phyloP scores from a whole-genome alignment of 2,329 filamentous ascomycete genomes.

The Trichoderma sp. region DNA sequence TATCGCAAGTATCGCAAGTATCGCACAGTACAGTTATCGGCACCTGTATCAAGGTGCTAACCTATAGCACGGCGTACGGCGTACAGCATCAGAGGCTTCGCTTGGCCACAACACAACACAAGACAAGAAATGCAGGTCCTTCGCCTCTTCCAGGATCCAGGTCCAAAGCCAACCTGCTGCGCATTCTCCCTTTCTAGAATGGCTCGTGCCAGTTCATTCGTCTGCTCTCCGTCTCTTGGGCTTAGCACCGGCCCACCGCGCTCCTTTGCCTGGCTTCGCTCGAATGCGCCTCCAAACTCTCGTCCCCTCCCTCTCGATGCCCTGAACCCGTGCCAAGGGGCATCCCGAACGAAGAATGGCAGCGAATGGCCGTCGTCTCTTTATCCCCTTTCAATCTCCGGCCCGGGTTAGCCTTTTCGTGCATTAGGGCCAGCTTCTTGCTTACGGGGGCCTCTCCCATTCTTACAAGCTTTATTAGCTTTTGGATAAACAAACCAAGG shows the following conservation, averaged over 20 bases:
- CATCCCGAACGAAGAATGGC: neutral
- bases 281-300: conserved; percentile 5
- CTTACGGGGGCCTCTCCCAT: neutral
- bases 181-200: neutral
- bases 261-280: neutral
- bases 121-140: neutral
- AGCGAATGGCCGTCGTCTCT: neutral
- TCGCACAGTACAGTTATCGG: no score
- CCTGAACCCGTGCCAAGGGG: neutral
- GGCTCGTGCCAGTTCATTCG: neutral
- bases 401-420: neutral
- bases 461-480: neutral
- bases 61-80: no score
- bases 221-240: neutral
- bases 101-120: no score
- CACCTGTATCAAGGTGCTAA: no score
- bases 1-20: no score
- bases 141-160: neutral
- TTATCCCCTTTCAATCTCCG: conserved; percentile 9
- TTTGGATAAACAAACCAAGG: neutral
- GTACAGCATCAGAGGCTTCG: no score
- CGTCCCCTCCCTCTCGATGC: neutral
- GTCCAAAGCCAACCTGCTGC: neutral
- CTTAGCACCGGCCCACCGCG: neutral
- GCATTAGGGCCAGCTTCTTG: neutral